Base-by-base conservation (phyloP, 768 basidiomycete species). In the Kwoniella sp. region DNA sequence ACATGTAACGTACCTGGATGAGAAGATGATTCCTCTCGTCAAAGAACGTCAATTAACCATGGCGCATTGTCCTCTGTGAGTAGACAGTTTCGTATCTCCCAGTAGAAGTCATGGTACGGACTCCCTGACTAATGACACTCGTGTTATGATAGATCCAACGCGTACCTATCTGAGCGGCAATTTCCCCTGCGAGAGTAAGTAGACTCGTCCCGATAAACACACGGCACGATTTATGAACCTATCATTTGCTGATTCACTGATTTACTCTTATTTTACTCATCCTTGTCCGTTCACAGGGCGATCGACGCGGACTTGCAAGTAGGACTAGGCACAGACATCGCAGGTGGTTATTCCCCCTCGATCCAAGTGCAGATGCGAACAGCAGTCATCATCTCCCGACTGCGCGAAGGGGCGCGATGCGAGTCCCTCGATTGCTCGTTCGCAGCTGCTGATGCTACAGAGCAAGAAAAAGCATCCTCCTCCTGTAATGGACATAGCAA, bases 301-400 rank as follows among this genome's bases (percentile, higher is more conserved):
- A 81, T 92, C 33, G 80, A 84, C 48, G 79, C 77, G 27, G 84
- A 83, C 0, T 86, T 92, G 29, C 84, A 83, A 26, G 85, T 94
- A 12, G 92, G 92, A 0, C 84, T 95, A 1, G 92, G 92, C 1
- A 87, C 88, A 22, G 92, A 95, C 68, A 82, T 94, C 48, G 90
- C 90, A 1, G 92, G 92, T 1, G 92, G 92, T 4, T 94, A 94
- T 77, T 86, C 85, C 51, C 74, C 88, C 36, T 88, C 90, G 70
- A 85, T 94, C 17, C 88, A 91, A 85, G 83, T 80, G 50, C 83
- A 85, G 22, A 93, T 93, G 92, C 83, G 92, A 52, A 86, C 87
- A 54, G 87, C 90, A 0, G 91, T 94, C 0, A 81, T 83, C 4
- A 84, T 87, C 0, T 87, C 91, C 2, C 82, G 88, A 58, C 85